Evolutionary conservation across 2,329 filamentous ascomycete genomes (phyloP), one percentile per base, ranked within the genome.

Genomic region (Hymenoscyphus infarciens): DNA sequence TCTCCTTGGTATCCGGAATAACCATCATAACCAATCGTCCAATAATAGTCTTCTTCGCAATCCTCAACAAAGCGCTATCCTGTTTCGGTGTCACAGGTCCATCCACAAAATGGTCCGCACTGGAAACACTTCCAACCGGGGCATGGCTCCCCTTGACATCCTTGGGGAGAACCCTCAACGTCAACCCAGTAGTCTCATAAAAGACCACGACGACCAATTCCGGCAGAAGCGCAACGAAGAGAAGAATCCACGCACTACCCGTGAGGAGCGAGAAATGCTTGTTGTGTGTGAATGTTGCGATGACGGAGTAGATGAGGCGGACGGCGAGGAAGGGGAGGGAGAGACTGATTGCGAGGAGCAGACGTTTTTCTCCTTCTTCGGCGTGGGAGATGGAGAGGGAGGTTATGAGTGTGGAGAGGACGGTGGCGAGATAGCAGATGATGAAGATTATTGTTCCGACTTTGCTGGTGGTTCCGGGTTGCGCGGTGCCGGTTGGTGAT

Each of bases 301-400:
- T 63, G n/a, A 75, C 68, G 0, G 78, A 76, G 71, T 82, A 85
- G 57, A 79, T 59, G 2, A 85, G 68, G 29, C 83, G 78, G 10
- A 83, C 75, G 3, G 81, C 69, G 59, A 85, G 74, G 66, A 85
- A 80, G 0, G 82, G 82, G 13, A 79, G 67, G 0, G 79, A 76
- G 2, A 78, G 57, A 0, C 70, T 75, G 5, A 83, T 74, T 6
- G 78, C 79, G 7, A 78, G 61, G 7, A 82, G 66, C 22, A 83
- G 69, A 5, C 79, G 77, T 60, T 77, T 77, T 72, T 85, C 81
- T 35, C 80, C 79, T 5, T 65, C 35, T 55, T 77, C 74, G 25
- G 79, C 73, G 61, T 73, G 49, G 10, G 70, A 67, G 38, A 75
- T 62, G 15, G 73, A 72, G 45, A 74, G 33, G 27, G 69, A 69